These are phyloP conservation scores for Penicillium italicum DNA, from an alignment of 2,329 filamentous ascomycete species.

Conservation along the genomic window DNA sequence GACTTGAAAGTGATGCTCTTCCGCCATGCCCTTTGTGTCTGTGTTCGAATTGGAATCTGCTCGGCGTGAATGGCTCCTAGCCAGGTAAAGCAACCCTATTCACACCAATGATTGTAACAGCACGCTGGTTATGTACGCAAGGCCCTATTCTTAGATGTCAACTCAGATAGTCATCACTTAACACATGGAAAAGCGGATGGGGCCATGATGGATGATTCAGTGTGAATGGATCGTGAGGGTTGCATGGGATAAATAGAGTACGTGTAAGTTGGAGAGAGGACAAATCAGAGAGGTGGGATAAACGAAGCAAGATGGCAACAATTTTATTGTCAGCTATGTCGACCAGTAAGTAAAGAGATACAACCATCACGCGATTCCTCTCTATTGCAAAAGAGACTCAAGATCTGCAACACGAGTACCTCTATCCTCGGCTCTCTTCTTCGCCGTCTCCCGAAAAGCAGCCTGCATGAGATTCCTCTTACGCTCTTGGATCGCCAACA, in stretches of 20 bases:
- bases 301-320: not conserved
- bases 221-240: not conserved
- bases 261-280: not conserved
- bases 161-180: no score
- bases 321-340: not conserved
- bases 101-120: no score
- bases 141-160: no score
- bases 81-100: no score
- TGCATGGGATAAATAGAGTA: not conserved
- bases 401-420: slow-evolving; percentile 53
- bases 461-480: slow-evolving; percentile 75
- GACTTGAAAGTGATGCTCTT: no score
- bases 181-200: no score
- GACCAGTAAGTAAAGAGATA: not conserved
- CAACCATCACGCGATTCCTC: not conserved
- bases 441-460: slow-evolving; percentile 71
- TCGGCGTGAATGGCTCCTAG: no score
- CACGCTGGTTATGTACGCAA: no score
- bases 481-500: slow-evolving; percentile 71
- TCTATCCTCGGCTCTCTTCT: slow-evolving; percentile 53
- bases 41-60: no score
- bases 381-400: slow-evolving; percentile 35
- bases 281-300: not conserved
- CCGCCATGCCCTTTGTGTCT: no score
- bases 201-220: not conserved